phyloP scores from a whole-genome alignment of 352 stramenopile genomes.

The Pythium graminicola region DNA sequence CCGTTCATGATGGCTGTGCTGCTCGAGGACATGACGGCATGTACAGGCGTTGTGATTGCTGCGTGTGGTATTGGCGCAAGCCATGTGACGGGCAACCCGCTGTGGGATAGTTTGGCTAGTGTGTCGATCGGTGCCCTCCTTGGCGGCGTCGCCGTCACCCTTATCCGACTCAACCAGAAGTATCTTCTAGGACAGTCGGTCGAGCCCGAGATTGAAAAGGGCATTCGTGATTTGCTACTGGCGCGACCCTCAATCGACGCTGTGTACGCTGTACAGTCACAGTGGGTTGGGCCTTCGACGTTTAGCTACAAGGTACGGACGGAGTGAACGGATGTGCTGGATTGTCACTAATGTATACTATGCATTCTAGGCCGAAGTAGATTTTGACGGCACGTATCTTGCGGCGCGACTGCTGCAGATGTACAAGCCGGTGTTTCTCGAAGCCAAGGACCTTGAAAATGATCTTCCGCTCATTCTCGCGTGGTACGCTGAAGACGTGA shows the following conservation, averaged over 20 bases:
- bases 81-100: slow-evolving; percentile 88
- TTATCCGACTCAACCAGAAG: slow-evolving; percentile 93
- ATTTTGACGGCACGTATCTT: slow-evolving; percentile 98
- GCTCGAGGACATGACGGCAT: slow-evolving; percentile 95
- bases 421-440: slow-evolving; percentile 92
- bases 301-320: slow-evolving; percentile 95
- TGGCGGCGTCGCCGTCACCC: slow-evolving; percentile 89
- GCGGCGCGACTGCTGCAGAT: slow-evolving; percentile 91
- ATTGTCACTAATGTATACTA: not conserved
- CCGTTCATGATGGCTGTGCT: slow-evolving; percentile 96
- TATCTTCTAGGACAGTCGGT: slow-evolving; percentile 96
- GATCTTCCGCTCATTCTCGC: slow-evolving; percentile 92
- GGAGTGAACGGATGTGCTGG: not conserved
- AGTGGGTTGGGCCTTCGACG: slow-evolving; percentile 96
- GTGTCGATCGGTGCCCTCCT: slow-evolving; percentile 93
- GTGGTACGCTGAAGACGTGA: slow-evolving; percentile 95
- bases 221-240: slow-evolving; percentile 71
- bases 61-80: slow-evolving; percentile 90
- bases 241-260: slow-evolving; percentile 90
- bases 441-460: slow-evolving; percentile 86
- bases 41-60: slow-evolving; percentile 94
- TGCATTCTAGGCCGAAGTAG: slow-evolving; percentile 88
- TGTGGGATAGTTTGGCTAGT: slow-evolving; percentile 95
- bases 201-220: slow-evolving; percentile 87
- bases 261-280: slow-evolving; percentile 94